Percentiles rank a stretch among this genome's conserved stretches.
Conservation (phyloP, 345 rosid species). For the Citrus hindsii region DNA sequence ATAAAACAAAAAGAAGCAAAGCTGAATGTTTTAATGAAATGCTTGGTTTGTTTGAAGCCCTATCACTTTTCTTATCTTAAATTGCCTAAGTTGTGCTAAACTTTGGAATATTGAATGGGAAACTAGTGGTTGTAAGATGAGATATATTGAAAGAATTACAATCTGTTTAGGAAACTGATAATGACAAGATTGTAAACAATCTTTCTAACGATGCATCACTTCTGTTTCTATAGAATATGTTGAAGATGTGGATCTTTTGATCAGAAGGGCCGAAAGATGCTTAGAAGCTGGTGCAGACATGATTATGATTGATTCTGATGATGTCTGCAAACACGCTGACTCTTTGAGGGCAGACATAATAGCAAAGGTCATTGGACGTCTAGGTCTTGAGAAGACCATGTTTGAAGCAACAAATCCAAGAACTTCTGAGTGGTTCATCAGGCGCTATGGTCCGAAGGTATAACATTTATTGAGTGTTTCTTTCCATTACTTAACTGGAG, state of each 20-base stretch:
- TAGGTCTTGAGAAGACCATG: constrained; percentile 92
- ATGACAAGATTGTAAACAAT: background rate
- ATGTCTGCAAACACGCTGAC: constrained; percentile 65
- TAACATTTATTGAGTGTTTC: background rate
- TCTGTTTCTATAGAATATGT: constrained; percentile 47
- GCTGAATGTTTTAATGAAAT: background rate
- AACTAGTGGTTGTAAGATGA: background rate
- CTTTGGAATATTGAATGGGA: background rate
- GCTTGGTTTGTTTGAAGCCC: background rate
- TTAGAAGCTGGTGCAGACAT: constrained; percentile 93
- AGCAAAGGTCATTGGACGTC: constrained; percentile 75
- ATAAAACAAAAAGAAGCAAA: background rate
- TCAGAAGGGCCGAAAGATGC: constrained; percentile 93
- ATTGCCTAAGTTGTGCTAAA: background rate
- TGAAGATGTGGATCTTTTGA: constrained; percentile 80
- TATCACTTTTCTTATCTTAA: background rate
- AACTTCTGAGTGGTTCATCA: constrained; percentile 85
- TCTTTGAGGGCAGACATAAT: constrained; percentile 70
- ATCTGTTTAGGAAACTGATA: background rate
- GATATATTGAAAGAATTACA: background rate
- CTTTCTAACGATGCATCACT: background rate
- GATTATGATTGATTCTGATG: constrained; percentile 94
- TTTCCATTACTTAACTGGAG: constrained; percentile 2
- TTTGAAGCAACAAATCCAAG: constrained; percentile 75
- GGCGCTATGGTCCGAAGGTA: constrained; percentile 81